Base-by-base conservation (phyloP, 2,329 filamentous ascomycete genomes). In the Aspergillus pseudoterreus region DNA sequence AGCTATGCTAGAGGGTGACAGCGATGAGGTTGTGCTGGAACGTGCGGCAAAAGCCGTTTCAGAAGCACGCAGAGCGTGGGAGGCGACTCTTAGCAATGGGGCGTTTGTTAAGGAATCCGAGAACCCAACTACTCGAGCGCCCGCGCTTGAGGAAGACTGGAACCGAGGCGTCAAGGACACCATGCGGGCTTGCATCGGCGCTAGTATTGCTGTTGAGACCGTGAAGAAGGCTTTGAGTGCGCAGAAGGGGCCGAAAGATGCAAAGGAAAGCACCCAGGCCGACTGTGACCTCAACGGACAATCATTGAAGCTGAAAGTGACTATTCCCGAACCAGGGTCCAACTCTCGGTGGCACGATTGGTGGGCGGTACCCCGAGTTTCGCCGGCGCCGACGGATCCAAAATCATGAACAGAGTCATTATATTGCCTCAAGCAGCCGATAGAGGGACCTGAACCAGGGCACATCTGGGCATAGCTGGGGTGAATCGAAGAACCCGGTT, bases 171-270 rank as follows among this genome's bases (percentile, higher is more conserved):
- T 81, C 10, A 86, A 83, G 66, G 78, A 81, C 54, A 80, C 79
- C 9, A 75, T 88, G 61, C 84, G 83, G 62, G 82, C 86, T n/a
- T 86, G 84, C 58, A 90, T 92, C 54, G 83, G 83, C 8, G 78
- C 85, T 1, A 83, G 82, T 5, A 80, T 91, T 56, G 82, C 84
- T 0, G 78, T 89, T 41, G 78, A 78, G 21, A 77, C 76, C 1
- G 67, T 87, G 44, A 80, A 79, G 61, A 86, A 83, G 66, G 79
- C 78, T 2, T 60, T 86, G 8, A 71, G 74, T 32, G 49, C 44
- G 14, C 49, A 14, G 14, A 32, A 33, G 15, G 14, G 27, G 3
- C 24, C 51, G 10, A 30, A 41, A 6, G 48, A 30, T 24, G 47
- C 21, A 2, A 50, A 32, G 15, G 47, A 22, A 22, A 22, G 0